Conservation (phyloP, 148 eudicot genomes). For the Arctostaphylos glauca region DNA sequence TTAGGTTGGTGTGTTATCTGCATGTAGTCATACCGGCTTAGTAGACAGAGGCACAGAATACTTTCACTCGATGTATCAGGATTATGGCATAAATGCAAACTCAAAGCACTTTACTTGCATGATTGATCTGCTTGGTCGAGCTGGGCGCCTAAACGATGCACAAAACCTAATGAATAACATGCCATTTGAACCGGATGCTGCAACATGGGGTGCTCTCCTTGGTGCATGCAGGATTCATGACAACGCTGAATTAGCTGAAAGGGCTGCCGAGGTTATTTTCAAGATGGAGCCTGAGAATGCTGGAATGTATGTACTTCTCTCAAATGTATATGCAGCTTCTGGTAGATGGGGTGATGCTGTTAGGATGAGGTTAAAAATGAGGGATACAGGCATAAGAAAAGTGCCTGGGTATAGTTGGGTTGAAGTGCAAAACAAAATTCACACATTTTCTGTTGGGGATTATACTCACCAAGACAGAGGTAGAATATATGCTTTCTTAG, state of each 20-base stretch:
- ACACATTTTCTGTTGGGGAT: constrained; percentile 45
- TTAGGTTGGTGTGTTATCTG: constrained; percentile 49
- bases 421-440: constrained; percentile 49
- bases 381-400: constrained; percentile 40
- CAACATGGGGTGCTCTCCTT: constrained; percentile 54
- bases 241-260: constrained; percentile 42
- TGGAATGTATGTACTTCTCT: constrained; percentile 49
- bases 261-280: constrained; percentile 44
- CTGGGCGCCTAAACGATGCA: constrained; percentile 46
- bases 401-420: constrained; percentile 53
- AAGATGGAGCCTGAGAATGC: constrained; percentile 46
- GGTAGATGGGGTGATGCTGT: constrained; percentile 47
- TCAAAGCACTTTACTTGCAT: constrained; percentile 45
- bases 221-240: constrained; percentile 48
- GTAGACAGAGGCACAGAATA: constrained; percentile 41
- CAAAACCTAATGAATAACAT: constrained; percentile 31
- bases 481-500: constrained; percentile 37
- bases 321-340: constrained; percentile 49
- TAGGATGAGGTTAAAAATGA: constrained; percentile 42
- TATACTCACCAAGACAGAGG: constrained; percentile 33
- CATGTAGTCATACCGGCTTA: constrained; percentile 48
- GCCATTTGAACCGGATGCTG: constrained; percentile 53
- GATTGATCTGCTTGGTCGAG: constrained; percentile 49
- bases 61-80: constrained; percentile 34
- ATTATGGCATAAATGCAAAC: constrained; percentile 38